These are phyloP conservation scores for Trichophyton equinum DNA, from an alignment of 2,329 filamentous ascomycete genomes.

Conservation along the genomic window DNA sequence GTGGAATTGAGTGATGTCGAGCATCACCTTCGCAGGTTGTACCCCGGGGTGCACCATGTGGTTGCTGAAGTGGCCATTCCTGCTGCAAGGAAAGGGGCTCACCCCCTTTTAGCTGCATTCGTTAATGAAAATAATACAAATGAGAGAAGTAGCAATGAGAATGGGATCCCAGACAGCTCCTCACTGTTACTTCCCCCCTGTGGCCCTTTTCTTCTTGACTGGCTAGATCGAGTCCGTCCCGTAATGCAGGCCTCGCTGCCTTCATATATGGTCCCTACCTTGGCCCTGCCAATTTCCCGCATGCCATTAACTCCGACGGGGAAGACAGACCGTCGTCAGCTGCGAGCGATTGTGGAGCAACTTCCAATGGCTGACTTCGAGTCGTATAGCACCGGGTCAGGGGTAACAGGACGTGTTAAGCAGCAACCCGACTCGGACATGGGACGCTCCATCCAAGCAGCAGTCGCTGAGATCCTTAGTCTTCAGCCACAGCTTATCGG, in stretches of 20 bases:
- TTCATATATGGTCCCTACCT: slow-evolving; percentile 5
- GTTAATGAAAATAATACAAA: no score
- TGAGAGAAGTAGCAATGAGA: no score
- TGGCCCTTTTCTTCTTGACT: not conserved
- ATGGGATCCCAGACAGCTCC: not conserved
- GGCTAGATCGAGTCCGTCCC: slow-evolving; percentile 4
- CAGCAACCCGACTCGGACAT: no score
- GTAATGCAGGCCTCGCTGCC: not conserved
- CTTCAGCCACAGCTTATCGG: not conserved
- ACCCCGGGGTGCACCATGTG: not conserved
- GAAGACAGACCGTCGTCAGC: slow-evolving; percentile 6
- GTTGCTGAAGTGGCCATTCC: not conserved
- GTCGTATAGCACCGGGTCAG: not conserved
- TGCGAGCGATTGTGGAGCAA: slow-evolving; percentile 16
- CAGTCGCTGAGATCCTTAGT: not conserved
- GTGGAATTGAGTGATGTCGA: slow-evolving; percentile 80
- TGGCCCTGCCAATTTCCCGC: not conserved
- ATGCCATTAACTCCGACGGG: slow-evolving; percentile 3
- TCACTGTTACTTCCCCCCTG: not conserved
- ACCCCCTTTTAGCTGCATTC: no score
- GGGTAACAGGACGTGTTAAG: no score
- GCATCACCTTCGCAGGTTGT: not conserved
- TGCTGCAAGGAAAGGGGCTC: not conserved
- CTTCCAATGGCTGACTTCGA: not conserved
- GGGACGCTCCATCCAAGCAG: not conserved